Base-by-base conservation (phyloP, 2,329 filamentous ascomycete species). In the Apiospora arundinis region DNA sequence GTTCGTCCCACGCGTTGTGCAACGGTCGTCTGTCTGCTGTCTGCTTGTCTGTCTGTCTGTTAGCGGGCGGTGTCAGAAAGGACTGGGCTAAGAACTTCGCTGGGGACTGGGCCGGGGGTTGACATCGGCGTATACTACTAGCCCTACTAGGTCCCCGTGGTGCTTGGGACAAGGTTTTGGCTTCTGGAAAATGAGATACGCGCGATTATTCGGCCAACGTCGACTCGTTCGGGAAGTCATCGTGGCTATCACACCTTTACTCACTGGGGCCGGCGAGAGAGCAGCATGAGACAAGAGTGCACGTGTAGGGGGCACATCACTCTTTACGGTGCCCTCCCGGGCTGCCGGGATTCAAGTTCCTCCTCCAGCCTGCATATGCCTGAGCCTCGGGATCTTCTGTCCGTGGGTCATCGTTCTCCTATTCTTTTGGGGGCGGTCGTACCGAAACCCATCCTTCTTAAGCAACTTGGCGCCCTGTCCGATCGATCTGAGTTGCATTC, bases 181-280 rank as follows among this genome's bases (percentile, higher is more conserved):
- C 56, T 63, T 63, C 32, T 63, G 56, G 56, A 63, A 63, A 63
- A 63, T 63, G 56, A 63, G 11, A 9, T 63, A 18, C 32, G 56
- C 32, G 56, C n/a, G 32, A 63, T 40, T 40, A n/a, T 23, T 32
- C 21, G 9, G 18, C 28, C 56, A 40, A 63, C 32, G 18, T 11
- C 2, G 32, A 63, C 56, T 63, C 56, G 18, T 63, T 63, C 56
- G 7, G 56, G 56, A 63, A 63, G 56, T 12, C 56, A 63, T 63
- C 56, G 12, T 63, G 32, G 23, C 56, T 40, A 63, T 63, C 56
- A n/a, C 56, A 63, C 56, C 56, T 63, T 63, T 40, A 63, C 32
- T n/a, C 12, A 28, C 56, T 63, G 32, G 18, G 40, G 21, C 21
- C n/a, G 21, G 18, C 7, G 32, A 32, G 32, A 4, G 12, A 16